Percentiles rank a stretch among this genome's conserved stretches.
Conservation (phyloP, 805 yeast species). For the Candida piceae region DNA sequence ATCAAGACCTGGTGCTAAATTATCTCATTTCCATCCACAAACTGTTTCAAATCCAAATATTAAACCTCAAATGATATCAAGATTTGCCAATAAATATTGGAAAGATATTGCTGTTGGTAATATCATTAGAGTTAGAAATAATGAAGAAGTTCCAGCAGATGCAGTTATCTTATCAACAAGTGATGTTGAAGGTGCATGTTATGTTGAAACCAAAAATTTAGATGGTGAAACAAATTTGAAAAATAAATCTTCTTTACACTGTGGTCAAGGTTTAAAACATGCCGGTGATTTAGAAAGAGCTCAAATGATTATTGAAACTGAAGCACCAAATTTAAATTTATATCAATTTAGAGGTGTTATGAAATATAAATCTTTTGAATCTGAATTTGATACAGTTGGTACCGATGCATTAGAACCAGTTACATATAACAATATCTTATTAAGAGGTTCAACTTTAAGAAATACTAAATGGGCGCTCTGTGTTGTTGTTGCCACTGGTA, state of each 20-base stretch:
- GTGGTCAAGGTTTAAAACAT: slow-evolving; percentile 50
- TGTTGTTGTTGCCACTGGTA: slow-evolving; percentile 69
- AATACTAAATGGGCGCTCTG: slow-evolving; percentile 78
- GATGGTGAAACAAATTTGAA: slow-evolving; percentile 79
- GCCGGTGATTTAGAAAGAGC: slow-evolving; percentile 55
- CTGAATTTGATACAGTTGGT: slow-evolving; percentile 26
- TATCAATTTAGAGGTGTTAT: slow-evolving; percentile 65
- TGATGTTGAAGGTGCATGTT: slow-evolving; percentile 63
- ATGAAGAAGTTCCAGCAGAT: slow-evolving; percentile 82
- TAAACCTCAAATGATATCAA: slow-evolving; percentile 29
- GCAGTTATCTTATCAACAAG: slow-evolving; percentile 58
- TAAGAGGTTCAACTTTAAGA: slow-evolving; percentile 69
- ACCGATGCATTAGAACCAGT: slow-evolving; percentile 48
- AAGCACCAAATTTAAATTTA: slow-evolving; percentile 63
- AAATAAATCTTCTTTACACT: slow-evolving; percentile 45
- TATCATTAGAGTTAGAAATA: slow-evolving; percentile 59
- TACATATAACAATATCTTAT: slow-evolving; percentile 54
- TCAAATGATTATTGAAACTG: slow-evolving; percentile 61
- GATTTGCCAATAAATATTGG: slow-evolving; percentile 40
- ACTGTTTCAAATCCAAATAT: slow-evolving; percentile 31
- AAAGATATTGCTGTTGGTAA: slow-evolving; percentile 72
- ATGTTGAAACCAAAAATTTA: slow-evolving; percentile 62
- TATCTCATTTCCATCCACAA: slow-evolving; percentile 22
- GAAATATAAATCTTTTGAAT: slow-evolving; percentile 40
- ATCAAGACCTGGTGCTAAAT: slow-evolving; percentile 13